Percentiles rank a stretch among this genome's conserved stretches.
phyloP scores from a whole-genome alignment of 371 early-diverging fungal species.

The Haplosporangium sp. region DNA sequence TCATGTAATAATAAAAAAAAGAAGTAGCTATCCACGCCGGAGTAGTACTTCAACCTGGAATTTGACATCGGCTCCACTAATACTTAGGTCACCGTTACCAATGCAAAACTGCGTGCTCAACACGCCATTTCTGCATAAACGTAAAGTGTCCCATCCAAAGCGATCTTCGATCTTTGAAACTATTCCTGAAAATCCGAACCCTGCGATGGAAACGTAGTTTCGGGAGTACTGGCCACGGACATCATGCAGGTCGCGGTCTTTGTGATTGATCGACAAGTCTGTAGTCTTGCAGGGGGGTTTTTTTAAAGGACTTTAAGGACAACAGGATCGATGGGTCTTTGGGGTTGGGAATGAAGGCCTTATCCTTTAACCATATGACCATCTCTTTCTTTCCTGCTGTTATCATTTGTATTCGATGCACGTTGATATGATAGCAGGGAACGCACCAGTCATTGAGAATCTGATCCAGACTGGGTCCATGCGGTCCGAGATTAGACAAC shows the following conservation, averaged over 20 bases:
- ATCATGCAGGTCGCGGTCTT: slow-evolving; percentile 2
- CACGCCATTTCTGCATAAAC: not conserved
- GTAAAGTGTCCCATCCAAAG: not conserved
- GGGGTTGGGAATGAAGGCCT: slow-evolving; percentile 6
- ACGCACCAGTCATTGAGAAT: slow-evolving; percentile 19
- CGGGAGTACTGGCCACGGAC: slow-evolving; percentile 11
- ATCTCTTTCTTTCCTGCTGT: not conserved
- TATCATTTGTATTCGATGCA: not conserved
- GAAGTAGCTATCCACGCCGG: slow-evolving; percentile 42
- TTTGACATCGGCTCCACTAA: slow-evolving; percentile 68
- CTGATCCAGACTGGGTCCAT: slow-evolving; percentile 13
- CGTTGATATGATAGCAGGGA: not conserved
- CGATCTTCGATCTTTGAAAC: slow-evolving; percentile 17
- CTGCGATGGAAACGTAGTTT: not conserved
- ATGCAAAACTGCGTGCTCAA: slow-evolving; percentile 20
- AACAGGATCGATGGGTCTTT: slow-evolving; percentile 24
- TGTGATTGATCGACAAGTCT: slow-evolving; percentile 14
- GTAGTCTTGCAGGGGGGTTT: slow-evolving; percentile 11
- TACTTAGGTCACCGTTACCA: slow-evolving; percentile 52
- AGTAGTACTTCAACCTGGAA: slow-evolving; percentile 59
- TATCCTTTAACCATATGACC: slow-evolving; percentile 13
- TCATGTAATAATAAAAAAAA: slow-evolving; percentile 4
- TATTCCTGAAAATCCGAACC: slow-evolving; percentile 1
- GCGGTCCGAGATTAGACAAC: slow-evolving; percentile 5
- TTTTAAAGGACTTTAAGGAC: not conserved